phyloP scores from a whole-genome alignment of 352 stramenopile species.

The Pythium rishiriense region DNA sequence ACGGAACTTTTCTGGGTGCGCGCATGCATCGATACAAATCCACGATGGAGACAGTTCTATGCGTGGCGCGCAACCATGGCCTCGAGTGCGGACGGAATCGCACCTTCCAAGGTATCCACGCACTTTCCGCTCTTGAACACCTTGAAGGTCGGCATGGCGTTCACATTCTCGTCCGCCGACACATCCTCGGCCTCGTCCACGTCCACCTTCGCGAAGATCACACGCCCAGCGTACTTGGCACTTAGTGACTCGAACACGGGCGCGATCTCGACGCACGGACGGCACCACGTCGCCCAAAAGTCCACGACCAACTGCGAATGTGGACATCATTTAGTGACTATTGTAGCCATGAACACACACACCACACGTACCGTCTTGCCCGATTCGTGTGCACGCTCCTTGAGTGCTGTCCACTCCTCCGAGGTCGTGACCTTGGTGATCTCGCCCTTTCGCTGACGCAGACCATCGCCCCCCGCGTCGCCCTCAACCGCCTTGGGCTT shows the following conservation, averaged over 20 bases:
- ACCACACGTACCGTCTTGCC: constrained; percentile 37
- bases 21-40: too few relatives aligned
- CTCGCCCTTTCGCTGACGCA: constrained; percentile 64
- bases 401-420: constrained; percentile 53
- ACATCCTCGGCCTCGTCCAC: constrained; percentile 65
- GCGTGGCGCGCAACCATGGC: constrained; percentile 55
- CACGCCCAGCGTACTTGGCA: constrained; percentile 38
- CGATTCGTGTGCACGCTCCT: constrained; percentile 46
- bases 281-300: constrained; percentile 86
- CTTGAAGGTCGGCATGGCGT: constrained; percentile 92
- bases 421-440: constrained; percentile 49
- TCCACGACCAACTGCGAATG: constrained; percentile 72
- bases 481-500: constrained; percentile 23
- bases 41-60: too few relatives aligned
- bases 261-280: constrained; percentile 76
- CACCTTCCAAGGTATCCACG: constrained; percentile 85
- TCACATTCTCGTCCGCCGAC: constrained; percentile 51
- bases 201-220: constrained; percentile 77
- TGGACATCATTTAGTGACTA: not conserved
- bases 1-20: too few relatives aligned
- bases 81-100: constrained; percentile 61
- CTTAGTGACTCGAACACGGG: constrained; percentile 80
- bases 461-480: constrained; percentile 19
- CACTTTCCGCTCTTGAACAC: constrained; percentile 90
- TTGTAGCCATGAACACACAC: too few relatives aligned